phyloP scores from a whole-genome alignment of 768 basidiomycete species.

The Sutorius australiensis region DNA sequence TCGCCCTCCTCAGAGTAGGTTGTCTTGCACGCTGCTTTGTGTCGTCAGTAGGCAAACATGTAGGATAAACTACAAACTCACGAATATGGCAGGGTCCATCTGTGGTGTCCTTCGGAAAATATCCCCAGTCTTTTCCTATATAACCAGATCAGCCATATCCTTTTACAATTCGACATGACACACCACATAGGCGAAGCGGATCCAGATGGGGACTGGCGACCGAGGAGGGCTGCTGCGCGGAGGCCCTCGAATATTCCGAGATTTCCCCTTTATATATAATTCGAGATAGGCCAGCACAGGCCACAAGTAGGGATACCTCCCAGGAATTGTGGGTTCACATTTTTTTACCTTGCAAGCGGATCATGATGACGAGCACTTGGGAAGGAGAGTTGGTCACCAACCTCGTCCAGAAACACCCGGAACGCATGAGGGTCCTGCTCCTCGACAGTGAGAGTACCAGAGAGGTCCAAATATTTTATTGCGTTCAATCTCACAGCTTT shows the following conservation, averaged over 20 bases:
- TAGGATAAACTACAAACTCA: neutral
- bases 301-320: conserved; percentile 15
- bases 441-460: conserved; percentile 1
- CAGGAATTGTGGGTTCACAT: conserved; percentile 5
- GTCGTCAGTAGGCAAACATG: neutral
- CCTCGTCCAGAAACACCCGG: conserved; percentile 11
- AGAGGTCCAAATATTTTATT: neutral
- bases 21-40: neutral
- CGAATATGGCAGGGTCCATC: neutral
- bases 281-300: conserved; percentile 15
- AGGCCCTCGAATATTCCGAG: neutral
- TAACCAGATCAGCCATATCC: neutral
- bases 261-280: conserved; percentile 4
- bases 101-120: neutral
- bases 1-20: neutral
- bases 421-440: conserved; percentile 9
- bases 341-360: conserved; percentile 8
- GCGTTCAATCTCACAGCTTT: neutral
- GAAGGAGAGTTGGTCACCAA: conserved; percentile 1
- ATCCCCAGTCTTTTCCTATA: conserved; percentile 10
- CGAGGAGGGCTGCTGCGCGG: neutral
- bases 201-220: conserved; percentile 10
- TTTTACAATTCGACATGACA: neutral
- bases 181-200: conserved; percentile 7
- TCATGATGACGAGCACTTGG: neutral